phyloP scores from a whole-genome alignment of 2,329 filamentous ascomycete species.

The Aspergillus sp. region DNA sequence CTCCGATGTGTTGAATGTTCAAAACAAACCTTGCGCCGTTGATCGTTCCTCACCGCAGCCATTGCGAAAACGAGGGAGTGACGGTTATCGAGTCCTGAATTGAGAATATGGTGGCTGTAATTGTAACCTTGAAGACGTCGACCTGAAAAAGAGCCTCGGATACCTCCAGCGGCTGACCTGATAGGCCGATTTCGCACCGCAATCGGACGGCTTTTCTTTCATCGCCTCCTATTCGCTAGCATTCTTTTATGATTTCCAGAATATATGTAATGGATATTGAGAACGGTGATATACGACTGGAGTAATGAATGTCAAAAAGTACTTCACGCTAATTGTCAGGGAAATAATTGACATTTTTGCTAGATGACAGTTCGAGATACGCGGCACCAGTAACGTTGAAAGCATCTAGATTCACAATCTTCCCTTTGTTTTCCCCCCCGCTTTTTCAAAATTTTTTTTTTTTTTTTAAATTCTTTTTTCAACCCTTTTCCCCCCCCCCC shows the following conservation, averaged over 20 bases:
- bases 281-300: too few species aligned
- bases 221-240: neutral
- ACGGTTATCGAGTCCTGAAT: neutral
- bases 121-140: neutral
- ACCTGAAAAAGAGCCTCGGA: neutral
- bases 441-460: slow-evolving; percentile 7
- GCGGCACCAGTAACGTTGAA: neutral
- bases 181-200: slow-evolving; percentile 4
- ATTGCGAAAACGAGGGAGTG: slow-evolving; percentile 20
- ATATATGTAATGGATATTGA: neutral
- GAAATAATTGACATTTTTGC: slow-evolving; percentile 12
- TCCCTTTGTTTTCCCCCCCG: too few species aligned
- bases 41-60: slow-evolving; percentile 37
- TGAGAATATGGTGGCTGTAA: neutral
- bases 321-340: neutral
- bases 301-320: too few species aligned
- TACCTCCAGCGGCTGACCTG: neutral
- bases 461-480: slow-evolving; percentile 9
- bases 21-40: slow-evolving; percentile 36
- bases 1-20: neutral
- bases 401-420: slow-evolving; percentile 8
- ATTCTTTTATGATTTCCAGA: neutral
- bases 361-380: slow-evolving; percentile 3
- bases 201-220: neutral
- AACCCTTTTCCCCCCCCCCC: too few species aligned